Evolutionary conservation across 495 filamentous ascomycete species (phyloP), one percentile per base, ranked within the genome.

Genomic region (Lophiostoma macrostomum): DNA sequence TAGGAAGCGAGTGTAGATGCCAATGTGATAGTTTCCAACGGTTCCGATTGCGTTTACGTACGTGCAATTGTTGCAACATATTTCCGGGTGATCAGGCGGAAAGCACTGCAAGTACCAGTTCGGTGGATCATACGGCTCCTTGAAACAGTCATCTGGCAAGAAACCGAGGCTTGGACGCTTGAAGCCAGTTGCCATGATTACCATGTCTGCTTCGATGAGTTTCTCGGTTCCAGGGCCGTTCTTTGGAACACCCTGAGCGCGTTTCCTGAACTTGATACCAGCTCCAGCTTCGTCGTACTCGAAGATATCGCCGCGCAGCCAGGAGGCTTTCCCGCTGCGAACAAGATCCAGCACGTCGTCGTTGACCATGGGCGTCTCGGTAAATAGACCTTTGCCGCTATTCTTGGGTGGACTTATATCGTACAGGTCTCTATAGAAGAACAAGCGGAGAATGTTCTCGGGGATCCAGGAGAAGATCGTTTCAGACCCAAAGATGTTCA

Each of bases 41-140:
- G 81, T 79, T 1, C 89, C 88, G 54, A 95, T 91, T 1, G 83
- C 88, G 49, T 85, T 83, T 30, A 90, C 73, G 49, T 90, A 93
- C 0, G 88, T 91, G 72, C 80, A 90, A 65, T 95, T 95, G 71
- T 87, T 90, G 59, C 80, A 82, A 51, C 83, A 87, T 20, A 91
- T 75, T 36, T 77, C 79, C 2, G 80, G 75, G 55, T 84, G 78
- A 10, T 69, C 56, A 0, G 83, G 79, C 8, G 88, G 89, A 67
- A 95, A 93, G 0, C 85, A 83, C 66, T 90, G 86, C 0, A 91
- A 75, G 58, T 91, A 95, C 89, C 89, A 93, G 64, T 88, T 90
- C 0, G 89, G 89, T 5, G 88, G 86, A 4, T 71, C 71, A 64
- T 91, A 91, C 3, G 83, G 79, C 47, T 85, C 74, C 18, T 81